phyloP scores from a whole-genome alignment of 2,329 filamentous ascomycete species.

The Epichloe typhina region DNA sequence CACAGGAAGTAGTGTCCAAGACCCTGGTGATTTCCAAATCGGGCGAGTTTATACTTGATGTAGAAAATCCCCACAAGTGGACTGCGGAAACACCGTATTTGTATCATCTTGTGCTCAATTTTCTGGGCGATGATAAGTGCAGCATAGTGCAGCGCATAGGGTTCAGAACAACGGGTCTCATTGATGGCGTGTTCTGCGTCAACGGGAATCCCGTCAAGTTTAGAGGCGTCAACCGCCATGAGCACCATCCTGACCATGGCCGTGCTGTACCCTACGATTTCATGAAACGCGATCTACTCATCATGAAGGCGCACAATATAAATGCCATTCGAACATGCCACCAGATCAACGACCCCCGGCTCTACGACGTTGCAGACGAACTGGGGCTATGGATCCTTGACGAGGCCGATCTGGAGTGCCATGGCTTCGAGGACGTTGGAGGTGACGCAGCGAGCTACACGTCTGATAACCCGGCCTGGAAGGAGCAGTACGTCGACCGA shows the following conservation, averaged over 20 bases:
- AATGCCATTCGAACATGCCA: constrained; percentile 59
- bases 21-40: constrained; percentile 17
- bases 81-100: constrained; percentile 54
- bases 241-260: constrained; percentile 51
- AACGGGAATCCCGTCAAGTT: constrained; percentile 53
- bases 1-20: constrained; percentile 13
- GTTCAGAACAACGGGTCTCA: constrained; percentile 49
- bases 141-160: constrained; percentile 43
- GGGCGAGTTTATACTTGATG: constrained; percentile 26
- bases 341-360: constrained; percentile 45
- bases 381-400: constrained; percentile 52
- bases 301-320: constrained; percentile 58
- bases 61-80: constrained; percentile 47
- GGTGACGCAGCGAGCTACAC: constrained; percentile 27
- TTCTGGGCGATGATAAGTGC: constrained; percentile 15
- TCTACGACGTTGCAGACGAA: constrained; percentile 51
- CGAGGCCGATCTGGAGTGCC: constrained; percentile 41
- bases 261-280: constrained; percentile 48
- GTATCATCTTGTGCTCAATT: constrained; percentile 35
- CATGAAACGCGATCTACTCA: constrained; percentile 46
- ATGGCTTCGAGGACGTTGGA: constrained; percentile 33
- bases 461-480: constrained; percentile 48
- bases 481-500: constrained; percentile 52
- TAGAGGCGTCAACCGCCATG: constrained; percentile 57
- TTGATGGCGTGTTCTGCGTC: constrained; percentile 47